A percentile compares a stretch with the other conserved stretches of the same genome.
These are phyloP conservation scores for Malassezia caprae DNA, from an alignment of 1,284 basidiomycete species.

Conservation along the genomic window DNA sequence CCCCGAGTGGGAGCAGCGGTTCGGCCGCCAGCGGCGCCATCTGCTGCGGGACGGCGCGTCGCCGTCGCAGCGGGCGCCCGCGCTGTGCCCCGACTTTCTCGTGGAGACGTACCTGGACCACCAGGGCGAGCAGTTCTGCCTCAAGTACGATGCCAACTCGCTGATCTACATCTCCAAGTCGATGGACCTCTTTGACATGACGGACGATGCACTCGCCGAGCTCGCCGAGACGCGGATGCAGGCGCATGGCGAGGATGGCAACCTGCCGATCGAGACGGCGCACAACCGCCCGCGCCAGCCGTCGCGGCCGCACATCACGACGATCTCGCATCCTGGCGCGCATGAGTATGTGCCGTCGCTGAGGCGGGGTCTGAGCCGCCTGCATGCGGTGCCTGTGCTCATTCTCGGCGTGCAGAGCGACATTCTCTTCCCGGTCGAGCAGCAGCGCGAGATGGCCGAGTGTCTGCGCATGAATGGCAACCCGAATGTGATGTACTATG, in stretches of 20 bases:
- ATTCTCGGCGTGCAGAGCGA: constrained; percentile 93
- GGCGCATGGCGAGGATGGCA: constrained; percentile 17
- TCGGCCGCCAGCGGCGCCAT: constrained; percentile 62
- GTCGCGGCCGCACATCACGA: constrained; percentile 51
- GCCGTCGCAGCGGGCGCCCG: constrained; percentile 47
- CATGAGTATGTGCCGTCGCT: constrained; percentile 67
- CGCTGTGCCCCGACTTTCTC: constrained; percentile 86
- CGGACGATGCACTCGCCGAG: constrained; percentile 62
- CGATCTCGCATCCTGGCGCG: constrained; percentile 52
- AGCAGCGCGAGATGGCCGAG: constrained; percentile 89
- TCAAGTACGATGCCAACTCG: constrained; percentile 98
- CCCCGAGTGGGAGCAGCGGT: constrained; percentile 96
- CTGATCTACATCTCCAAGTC: constrained; percentile 92
- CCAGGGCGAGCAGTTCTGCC: constrained; percentile 74
- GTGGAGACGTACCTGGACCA: constrained; percentile 99
- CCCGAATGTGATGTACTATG: constrained; percentile 80
- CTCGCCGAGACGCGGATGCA: constrained; percentile 50
- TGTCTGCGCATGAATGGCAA: constrained; percentile 74
- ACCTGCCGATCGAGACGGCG: constrained; percentile 8
- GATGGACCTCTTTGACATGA: constrained; percentile 98
- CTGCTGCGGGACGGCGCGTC: constrained; percentile 1
- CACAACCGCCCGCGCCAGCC: constrained; percentile 6
- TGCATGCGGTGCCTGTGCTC: constrained; percentile 68
- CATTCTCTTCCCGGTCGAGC: constrained; percentile 91
- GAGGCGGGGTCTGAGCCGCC: constrained; percentile 67